Evolutionary conservation across 805 yeast species (phyloP).

Genomic region (Lipomyces chichibuensis): DNA sequence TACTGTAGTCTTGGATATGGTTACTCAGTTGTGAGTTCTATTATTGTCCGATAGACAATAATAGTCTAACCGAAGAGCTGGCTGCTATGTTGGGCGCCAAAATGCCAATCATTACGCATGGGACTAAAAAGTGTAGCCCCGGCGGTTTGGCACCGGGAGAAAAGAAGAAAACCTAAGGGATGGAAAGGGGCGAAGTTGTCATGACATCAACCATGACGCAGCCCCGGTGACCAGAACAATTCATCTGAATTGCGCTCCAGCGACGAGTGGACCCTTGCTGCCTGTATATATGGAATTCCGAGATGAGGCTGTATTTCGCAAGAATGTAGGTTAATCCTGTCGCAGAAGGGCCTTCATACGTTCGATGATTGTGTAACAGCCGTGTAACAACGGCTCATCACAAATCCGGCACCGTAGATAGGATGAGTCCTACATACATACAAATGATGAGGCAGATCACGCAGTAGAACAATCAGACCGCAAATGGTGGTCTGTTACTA

Average conservation of each 20-base stretch:
- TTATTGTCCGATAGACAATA: not conserved
- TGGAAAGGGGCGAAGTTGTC: not conserved
- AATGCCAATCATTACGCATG: not conserved
- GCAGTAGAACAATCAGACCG: not conserved
- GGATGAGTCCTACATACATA: not conserved
- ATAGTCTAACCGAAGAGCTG: not conserved
- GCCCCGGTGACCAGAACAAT: not conserved
- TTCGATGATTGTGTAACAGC: not conserved
- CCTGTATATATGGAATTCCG: not conserved
- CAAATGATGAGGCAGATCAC: not conserved
- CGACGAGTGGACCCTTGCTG: not conserved
- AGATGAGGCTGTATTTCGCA: slow-evolving; percentile 1
- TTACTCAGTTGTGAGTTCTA: not conserved
- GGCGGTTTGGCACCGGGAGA: not conserved
- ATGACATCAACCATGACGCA: not conserved
- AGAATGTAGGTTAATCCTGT: not conserved
- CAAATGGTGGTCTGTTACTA: not conserved
- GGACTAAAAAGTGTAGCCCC: not conserved
- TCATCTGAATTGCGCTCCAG: not conserved
- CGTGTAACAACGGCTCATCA: not conserved
- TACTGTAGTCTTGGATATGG: too few relatives aligned
- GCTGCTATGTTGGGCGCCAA: not conserved
- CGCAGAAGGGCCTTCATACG: not conserved
- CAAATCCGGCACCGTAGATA: not conserved
- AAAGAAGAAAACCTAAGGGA: not conserved